Conservation (phyloP, 768 basidiomycete species). For the Clitopilus passeckerianus region DNA sequence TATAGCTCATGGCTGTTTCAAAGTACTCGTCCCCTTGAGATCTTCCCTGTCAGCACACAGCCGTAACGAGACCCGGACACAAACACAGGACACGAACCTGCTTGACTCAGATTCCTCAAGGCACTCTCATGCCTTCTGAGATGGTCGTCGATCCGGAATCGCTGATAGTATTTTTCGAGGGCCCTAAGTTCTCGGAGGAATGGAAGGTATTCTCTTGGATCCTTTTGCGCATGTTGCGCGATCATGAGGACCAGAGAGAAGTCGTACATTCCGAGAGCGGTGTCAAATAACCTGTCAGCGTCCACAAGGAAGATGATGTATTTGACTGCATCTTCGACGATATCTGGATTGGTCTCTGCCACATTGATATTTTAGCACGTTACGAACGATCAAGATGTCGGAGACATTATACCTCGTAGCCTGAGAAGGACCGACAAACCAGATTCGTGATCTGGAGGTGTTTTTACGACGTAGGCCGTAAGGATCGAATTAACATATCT, state of each 20-base stretch:
- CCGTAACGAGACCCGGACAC: background rate
- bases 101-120: constrained; percentile 64
- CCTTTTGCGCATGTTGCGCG: constrained; percentile 98
- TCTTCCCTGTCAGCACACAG: background rate
- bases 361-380: background rate
- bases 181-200: constrained; percentile 89
- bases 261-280: constrained; percentile 98
- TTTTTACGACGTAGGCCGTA: constrained; percentile 90
- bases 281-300: constrained; percentile 86
- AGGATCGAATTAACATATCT: constrained; percentile 88
- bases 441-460: constrained; percentile 86
- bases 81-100: constrained; percentile 41
- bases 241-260: constrained; percentile 94
- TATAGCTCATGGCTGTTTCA: constrained; percentile 74
- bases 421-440: constrained; percentile 71
- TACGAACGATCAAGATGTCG: constrained; percentile 12
- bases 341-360: constrained; percentile 52
- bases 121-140: constrained; percentile 74
- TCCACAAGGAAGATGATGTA: constrained; percentile 98
- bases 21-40: constrained; percentile 61
- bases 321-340: constrained; percentile 96
- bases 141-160: constrained; percentile 91
- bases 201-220: constrained; percentile 95
- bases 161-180: constrained; percentile 76
- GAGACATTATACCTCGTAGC: constrained; percentile 56